Evolutionary conservation across 768 basidiomycete genomes (phyloP).

Genomic region (Epithele typhae): DNA sequence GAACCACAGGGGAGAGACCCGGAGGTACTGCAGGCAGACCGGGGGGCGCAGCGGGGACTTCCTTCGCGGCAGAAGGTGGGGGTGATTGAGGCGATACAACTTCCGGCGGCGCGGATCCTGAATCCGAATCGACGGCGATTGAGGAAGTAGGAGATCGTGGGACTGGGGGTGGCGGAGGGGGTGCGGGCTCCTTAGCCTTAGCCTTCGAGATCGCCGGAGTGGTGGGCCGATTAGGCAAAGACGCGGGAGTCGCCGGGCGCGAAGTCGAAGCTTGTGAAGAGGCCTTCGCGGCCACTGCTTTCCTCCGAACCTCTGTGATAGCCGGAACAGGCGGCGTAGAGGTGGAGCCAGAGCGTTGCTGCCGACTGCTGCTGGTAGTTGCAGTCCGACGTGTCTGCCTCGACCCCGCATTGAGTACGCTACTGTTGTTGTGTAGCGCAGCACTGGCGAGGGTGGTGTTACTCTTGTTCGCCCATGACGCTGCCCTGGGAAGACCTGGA

Average conservation of each 20-base stretch:
- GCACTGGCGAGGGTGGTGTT: constrained; percentile 18
- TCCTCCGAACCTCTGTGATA: constrained; percentile 23
- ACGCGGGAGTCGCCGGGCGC: constrained; percentile 54
- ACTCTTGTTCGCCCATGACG: constrained; percentile 39
- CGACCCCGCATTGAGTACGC: constrained; percentile 10
- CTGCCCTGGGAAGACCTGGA: constrained; percentile 55
- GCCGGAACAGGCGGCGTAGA: constrained; percentile 18
- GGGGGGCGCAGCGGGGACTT: constrained; percentile 40
- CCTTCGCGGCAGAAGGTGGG: constrained; percentile 31
- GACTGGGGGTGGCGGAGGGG: constrained; percentile 30
- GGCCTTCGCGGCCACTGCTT: constrained; percentile 35
- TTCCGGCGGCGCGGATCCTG: constrained; percentile 41
- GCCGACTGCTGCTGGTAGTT: constrained; percentile 40
- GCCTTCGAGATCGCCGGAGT: constrained; percentile 43
- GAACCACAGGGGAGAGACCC: constrained; percentile 48
- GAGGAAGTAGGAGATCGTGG: constrained; percentile 44
- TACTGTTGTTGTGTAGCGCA: constrained; percentile 26
- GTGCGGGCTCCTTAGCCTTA: constrained; percentile 9
- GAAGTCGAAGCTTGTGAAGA: constrained; percentile 48
- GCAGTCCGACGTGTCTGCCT: constrained; percentile 20
- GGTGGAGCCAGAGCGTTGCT: constrained; percentile 36
- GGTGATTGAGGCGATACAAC: constrained; percentile 33
- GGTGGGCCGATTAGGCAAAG: constrained; percentile 36
- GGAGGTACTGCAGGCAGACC: constrained; percentile 52
- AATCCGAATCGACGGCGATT: constrained; percentile 46